Conservation (phyloP, 2,329 filamentous ascomycete species). For the Calonectria honghensis region DNA sequence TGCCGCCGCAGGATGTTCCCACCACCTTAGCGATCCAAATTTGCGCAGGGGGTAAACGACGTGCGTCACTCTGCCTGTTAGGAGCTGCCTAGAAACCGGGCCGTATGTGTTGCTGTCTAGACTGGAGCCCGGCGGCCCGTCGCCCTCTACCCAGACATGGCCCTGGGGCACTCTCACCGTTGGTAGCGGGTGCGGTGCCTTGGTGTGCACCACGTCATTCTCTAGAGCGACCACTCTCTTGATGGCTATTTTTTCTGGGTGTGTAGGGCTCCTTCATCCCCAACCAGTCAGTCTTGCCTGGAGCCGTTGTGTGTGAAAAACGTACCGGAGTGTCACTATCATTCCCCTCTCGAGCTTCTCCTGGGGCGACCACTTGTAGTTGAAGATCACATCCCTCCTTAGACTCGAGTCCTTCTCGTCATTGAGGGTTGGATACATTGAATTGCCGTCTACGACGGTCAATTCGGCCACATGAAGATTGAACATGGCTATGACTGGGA, state of each 20-base stretch:
- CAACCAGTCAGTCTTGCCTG: constrained; percentile 11
- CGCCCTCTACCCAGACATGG: constrained; percentile 97
- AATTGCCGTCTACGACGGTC: constrained; percentile 75
- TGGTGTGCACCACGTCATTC: constrained; percentile 84
- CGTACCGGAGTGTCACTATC: constrained; percentile 81
- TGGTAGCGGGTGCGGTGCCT: constrained; percentile 74
- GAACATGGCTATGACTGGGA: constrained; percentile 77
- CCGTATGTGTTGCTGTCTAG: constrained; percentile 94
- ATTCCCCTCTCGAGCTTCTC: constrained; percentile 80
- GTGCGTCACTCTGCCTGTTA: constrained; percentile 84
- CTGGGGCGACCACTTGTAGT: constrained; percentile 75
- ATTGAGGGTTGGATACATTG: constrained; percentile 88
- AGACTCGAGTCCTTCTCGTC: constrained; percentile 76
- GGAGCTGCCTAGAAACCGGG: constrained; percentile 83
- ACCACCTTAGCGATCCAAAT: constrained; percentile 75
- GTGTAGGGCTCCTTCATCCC: constrained; percentile 77
- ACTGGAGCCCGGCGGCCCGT: constrained; percentile 82
- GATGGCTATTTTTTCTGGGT: constrained; percentile 81
- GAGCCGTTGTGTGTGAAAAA: background rate
- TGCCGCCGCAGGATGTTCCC: constrained; percentile 65
- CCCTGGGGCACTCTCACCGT: constrained; percentile 83
- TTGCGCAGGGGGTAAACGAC: constrained; percentile 81
- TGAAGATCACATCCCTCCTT: constrained; percentile 73
- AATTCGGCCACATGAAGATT: constrained; percentile 77
- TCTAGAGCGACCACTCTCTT: constrained; percentile 90